Evolutionary conservation across 805 yeast species (phyloP), one percentile per base, ranked within the genome.

Genomic region (Ogataea dorogensis): DNA sequence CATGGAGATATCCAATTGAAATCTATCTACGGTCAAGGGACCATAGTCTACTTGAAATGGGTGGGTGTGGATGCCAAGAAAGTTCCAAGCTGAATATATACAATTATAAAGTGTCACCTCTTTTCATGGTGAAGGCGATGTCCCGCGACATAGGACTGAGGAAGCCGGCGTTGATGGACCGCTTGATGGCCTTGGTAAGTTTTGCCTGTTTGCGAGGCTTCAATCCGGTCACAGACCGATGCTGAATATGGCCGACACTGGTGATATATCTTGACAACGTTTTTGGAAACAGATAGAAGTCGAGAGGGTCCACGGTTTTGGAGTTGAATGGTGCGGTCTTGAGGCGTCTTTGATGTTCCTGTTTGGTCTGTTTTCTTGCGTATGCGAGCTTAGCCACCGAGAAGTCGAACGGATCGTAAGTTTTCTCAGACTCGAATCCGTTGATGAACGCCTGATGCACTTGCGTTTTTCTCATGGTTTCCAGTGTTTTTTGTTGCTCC

Each of bases 321-420:
- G 60, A 46, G 38, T 59, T 58, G 44, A 63, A 59, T 2, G 58
- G 47, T 8, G 62, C 47, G 2, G 40, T 64, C 64, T 36, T 40
- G 46, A 48, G 47, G 18, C 22, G 51, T 51, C 40, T 56, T 39
- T 24, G 46, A 10, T 32, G 40, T 18, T 37, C 39, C 8, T 41
- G 24, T 15, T 33, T 39, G 12, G 23, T 13, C 8, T 50, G 37
- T 44, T 67, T 70, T 44, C 58, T 66, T 30, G 75, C 79, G 48
- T 77, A 71, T 42, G 70, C 66, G 24, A 75, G 51, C 47, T 73
- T 75, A 29, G 80, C 75, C 51, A 77, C 59, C 19, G 85, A 74
- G 50, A 86, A 86, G 58, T 86, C 95, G 61, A 80, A 81, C 33
- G 96, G 93, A 49, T 84, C 91, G 55, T 87, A 87, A 0, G 77